Evolutionary conservation across 768 basidiomycete genomes (phyloP), one percentile per base, ranked within the genome.

Genomic region (Termitomyces sp.): DNA sequence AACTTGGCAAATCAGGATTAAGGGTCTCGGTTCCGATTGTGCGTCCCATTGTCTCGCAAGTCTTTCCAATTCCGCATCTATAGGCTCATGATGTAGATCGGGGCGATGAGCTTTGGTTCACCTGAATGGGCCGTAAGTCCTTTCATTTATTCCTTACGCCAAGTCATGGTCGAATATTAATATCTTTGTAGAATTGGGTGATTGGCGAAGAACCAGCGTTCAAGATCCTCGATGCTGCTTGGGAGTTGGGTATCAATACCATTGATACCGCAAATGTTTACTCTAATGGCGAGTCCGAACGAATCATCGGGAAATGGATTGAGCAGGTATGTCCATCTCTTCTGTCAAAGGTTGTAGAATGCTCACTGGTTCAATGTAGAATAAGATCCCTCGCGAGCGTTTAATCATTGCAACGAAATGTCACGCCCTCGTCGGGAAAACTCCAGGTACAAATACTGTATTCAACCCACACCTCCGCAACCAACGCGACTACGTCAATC

Each of bases 211-310:
- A 77, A 49, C 68, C 76, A 48, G 68, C 72, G 0, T 49, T 77
- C 11, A 60, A 73, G 50, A 75, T 82, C 51, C 71, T 83, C 32
- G 76, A 77, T 60, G 66, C 68, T 4, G 83, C 82, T 50, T 82
- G 66, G 68, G 66, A 66, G 20, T 32, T 49, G 16, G 75, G 75
- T 2, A 68, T 75, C 57, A 69, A 66, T 46, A 72, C 72, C 4
- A 69, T 71, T 53, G 75, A 75, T 56, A 73, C 72, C 3, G 69
- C 71, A 5, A 71, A 71, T 40, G 67, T 60, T 4, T 77, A 77
- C 60, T 68, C 65, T 11, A 69, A 73, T 48, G 75, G 75, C 10
- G 61, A 69, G 31, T 73, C 71, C 0, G 78, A 80, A 56, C 55
- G 64, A 20, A 67, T 79, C 56, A 56, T 78, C 31, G 77, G 75